A percentile compares a stretch with the other conserved stretches of the same genome.
These are phyloP conservation scores for Amniculicola lignicola DNA, from an alignment of 495 filamentous ascomycete species.

Conservation along the genomic window DNA sequence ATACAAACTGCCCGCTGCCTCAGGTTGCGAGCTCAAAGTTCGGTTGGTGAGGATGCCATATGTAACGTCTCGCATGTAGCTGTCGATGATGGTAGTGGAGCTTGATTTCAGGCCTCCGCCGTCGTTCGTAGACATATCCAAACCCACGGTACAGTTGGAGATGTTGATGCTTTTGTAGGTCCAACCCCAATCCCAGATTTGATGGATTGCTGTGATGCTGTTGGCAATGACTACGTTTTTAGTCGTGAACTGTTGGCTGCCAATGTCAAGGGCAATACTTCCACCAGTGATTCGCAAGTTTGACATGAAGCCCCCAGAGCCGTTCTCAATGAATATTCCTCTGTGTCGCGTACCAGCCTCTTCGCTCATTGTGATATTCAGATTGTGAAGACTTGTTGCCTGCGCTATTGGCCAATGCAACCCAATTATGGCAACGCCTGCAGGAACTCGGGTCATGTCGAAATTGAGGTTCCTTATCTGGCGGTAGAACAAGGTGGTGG, in stretches of 20 bases:
- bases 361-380: conserved; percentile 67
- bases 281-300: conserved; percentile 69
- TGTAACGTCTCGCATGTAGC: conserved; percentile 34
- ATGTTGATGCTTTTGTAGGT: conserved; percentile 48
- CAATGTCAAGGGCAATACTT: conserved; percentile 59
- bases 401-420: conserved; percentile 79
- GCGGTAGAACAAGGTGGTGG: conserved; percentile 74
- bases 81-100: conserved; percentile 40
- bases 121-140: conserved; percentile 37
- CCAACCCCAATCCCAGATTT: conserved; percentile 61
- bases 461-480: conserved; percentile 76
- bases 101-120: conserved; percentile 29
- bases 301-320: conserved; percentile 68
- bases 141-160: conserved; percentile 37
- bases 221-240: conserved; percentile 66
- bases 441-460: conserved; percentile 64
- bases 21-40: conserved; percentile 27
- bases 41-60: conserved; percentile 34
- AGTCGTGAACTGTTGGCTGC: conserved; percentile 82
- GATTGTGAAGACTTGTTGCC: conserved; percentile 71
- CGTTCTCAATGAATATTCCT: conserved; percentile 79
- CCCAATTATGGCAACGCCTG: conserved; percentile 52
- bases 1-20: conserved; percentile 34
- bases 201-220: conserved; percentile 57
- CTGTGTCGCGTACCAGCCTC: conserved; percentile 71